Percentiles rank a stretch among this genome's conserved stretches.
These are phyloP conservation scores for Cordyceps tenuipes DNA, from an alignment of 2,329 filamentous ascomycete genomes.

Conservation along the genomic window DNA sequence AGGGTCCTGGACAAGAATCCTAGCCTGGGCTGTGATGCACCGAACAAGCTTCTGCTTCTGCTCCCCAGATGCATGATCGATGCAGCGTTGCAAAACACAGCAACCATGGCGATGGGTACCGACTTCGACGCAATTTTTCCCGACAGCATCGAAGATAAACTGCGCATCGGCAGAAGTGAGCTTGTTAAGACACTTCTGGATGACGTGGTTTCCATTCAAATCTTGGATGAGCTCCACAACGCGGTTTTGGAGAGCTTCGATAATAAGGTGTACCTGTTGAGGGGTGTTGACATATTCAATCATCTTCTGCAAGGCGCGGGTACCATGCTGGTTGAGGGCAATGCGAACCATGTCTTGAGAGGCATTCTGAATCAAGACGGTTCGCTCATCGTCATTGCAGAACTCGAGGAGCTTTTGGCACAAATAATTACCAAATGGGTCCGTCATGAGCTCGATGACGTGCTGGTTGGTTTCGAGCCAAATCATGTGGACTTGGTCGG, in stretches of 20 bases:
- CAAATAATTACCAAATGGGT: conserved; percentile 98
- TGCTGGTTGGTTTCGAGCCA: conserved; percentile 90
- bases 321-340: conserved; percentile 94
- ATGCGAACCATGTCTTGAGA: conserved; percentile 83
- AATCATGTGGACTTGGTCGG: conserved; percentile 82
- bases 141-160: conserved; percentile 96
- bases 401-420: conserved; percentile 97
- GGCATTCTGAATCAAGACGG: conserved; percentile 83
- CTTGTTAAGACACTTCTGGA: conserved; percentile 98
- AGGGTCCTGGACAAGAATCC: conserved; percentile 84
- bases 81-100: conserved; percentile 95
- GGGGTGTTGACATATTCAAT: conserved; percentile 89
- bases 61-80: conserved; percentile 85
- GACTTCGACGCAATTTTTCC: conserved; percentile 75
- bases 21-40: conserved; percentile 83
- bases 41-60: conserved; percentile 83
- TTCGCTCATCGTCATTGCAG: conserved; percentile 91
- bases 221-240: conserved; percentile 96
- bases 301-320: conserved; percentile 96
- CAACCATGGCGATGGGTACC: conserved; percentile 97
- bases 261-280: conserved; percentile 80
- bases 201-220: conserved; percentile 96
- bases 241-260: conserved; percentile 68
- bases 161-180: conserved; percentile 75
- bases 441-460: conserved; percentile 96